phyloP scores from a whole-genome alignment of 305 asterid species.

The Plantago rigida region DNA sequence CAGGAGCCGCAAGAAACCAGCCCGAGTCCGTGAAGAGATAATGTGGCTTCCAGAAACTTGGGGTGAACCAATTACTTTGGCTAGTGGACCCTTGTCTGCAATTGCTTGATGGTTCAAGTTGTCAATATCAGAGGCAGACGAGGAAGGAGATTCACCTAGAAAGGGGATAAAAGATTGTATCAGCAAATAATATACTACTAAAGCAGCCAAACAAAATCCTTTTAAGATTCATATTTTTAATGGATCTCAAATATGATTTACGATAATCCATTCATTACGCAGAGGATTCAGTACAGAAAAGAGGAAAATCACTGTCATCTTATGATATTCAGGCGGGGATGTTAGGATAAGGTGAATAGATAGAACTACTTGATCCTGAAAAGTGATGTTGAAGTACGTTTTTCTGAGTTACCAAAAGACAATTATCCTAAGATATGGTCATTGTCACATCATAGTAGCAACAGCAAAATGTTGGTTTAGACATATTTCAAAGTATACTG shows the following conservation, averaged over 20 bases:
- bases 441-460: neutral
- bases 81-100: conserved; percentile 53
- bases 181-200: conserved; percentile 1
- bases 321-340: neutral
- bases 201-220: neutral
- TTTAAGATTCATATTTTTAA: neutral
- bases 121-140: conserved; percentile 96
- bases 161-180: conserved; percentile 22
- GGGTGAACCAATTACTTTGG: conserved; percentile 48
- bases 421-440: neutral
- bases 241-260: neutral
- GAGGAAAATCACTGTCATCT: neutral
- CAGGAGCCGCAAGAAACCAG: conserved; percentile 40
- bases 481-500: neutral
- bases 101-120: conserved; percentile 71
- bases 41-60: conserved; percentile 49
- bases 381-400: too few species aligned
- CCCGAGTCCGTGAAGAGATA: conserved; percentile 40
- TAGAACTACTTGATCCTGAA: too few species aligned
- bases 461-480: neutral
- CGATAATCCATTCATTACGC: too few species aligned
- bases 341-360: too few species aligned
- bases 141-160: conserved; percentile 96
- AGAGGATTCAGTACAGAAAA: neutral
- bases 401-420: too few species aligned